Conservation (phyloP, 108 stramenopile species). For the Nitzschia sp. region DNA sequence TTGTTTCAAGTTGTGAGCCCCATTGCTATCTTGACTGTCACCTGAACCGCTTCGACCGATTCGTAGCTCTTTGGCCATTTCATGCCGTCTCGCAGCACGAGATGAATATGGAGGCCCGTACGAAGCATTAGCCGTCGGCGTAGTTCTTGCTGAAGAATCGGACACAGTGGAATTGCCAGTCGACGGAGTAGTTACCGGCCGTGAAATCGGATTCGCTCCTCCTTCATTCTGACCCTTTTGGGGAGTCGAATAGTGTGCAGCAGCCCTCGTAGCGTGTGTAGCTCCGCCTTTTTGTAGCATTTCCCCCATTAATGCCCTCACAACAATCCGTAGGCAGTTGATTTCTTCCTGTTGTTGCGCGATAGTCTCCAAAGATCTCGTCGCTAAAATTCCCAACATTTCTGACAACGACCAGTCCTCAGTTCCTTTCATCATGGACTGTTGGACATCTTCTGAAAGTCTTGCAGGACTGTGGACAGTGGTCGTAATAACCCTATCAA, state of each 20-base stretch:
- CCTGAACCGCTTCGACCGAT: not conserved
- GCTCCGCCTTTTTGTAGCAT: not conserved
- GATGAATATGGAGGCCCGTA: not conserved
- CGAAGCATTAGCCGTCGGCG: not conserved
- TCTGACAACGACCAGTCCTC: constrained; percentile 12
- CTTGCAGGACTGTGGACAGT: no score
- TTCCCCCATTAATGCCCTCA: constrained; percentile 11
- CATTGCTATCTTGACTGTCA: not conserved
- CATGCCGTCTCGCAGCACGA: not conserved
- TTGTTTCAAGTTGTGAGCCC: not conserved
- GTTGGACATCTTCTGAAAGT: no score
- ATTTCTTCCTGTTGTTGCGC: constrained; percentile 13
- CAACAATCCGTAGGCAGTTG: not conserved
- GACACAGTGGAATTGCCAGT: not conserved
- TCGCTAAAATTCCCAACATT: constrained; percentile 2
- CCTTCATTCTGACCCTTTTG: not conserved
- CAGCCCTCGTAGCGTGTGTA: not conserved
- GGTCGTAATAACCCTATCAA: no score
- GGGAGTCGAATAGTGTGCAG: not conserved
- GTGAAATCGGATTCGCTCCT: not conserved
- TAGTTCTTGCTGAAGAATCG: not conserved
- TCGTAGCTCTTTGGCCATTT: not conserved
- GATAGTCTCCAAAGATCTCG: not conserved
- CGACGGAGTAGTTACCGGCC: not conserved
- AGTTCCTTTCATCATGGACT: not conserved